Conservation (phyloP, 371 early-diverging fungal genomes). For the Chytridium lagenaria region DNA sequence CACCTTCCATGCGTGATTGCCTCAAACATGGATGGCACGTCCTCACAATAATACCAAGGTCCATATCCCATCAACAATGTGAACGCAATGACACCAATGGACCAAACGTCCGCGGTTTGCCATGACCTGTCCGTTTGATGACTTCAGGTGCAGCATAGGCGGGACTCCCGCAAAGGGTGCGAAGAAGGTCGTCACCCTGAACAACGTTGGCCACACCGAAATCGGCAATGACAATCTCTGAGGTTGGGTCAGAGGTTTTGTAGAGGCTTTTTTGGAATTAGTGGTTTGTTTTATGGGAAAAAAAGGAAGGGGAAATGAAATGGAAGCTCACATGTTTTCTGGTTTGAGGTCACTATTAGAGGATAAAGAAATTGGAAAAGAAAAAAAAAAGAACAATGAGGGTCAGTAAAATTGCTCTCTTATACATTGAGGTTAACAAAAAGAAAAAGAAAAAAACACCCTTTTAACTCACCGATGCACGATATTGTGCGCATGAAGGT, state of each 20-base stretch:
- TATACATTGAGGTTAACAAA: too few species aligned
- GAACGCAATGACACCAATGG: slow-evolving; percentile 64
- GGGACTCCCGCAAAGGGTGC: slow-evolving; percentile 56
- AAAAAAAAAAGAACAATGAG: background rate
- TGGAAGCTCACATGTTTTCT: slow-evolving; percentile 42
- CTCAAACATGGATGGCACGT: slow-evolving; percentile 41
- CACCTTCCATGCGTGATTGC: slow-evolving; percentile 38
- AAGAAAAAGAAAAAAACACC: too few species aligned
- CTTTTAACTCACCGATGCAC: slow-evolving; percentile 60
- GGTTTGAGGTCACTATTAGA: slow-evolving; percentile 47
- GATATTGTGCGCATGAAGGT: slow-evolving; percentile 58
- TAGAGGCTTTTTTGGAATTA: slow-evolving; percentile 2
- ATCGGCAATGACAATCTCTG: slow-evolving; percentile 55
- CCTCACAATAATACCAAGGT: slow-evolving; percentile 59
- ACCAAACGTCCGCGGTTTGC: slow-evolving; percentile 66
- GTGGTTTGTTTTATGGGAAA: background rate
- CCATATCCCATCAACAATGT: slow-evolving; percentile 50
- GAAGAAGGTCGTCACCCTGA: slow-evolving; percentile 30
- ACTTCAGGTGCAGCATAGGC: slow-evolving; percentile 54
- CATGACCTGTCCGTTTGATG: slow-evolving; percentile 48
- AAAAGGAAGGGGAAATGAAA: background rate
- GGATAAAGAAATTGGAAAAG: background rate
- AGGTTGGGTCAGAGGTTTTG: slow-evolving; percentile 32
- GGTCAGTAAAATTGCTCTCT: too few species aligned
- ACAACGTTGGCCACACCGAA: slow-evolving; percentile 56